Evolutionary conservation across 2,329 filamentous ascomycete species (phyloP), one percentile per base, ranked within the genome.

Genomic region (Aspergillus novofumigatus): DNA sequence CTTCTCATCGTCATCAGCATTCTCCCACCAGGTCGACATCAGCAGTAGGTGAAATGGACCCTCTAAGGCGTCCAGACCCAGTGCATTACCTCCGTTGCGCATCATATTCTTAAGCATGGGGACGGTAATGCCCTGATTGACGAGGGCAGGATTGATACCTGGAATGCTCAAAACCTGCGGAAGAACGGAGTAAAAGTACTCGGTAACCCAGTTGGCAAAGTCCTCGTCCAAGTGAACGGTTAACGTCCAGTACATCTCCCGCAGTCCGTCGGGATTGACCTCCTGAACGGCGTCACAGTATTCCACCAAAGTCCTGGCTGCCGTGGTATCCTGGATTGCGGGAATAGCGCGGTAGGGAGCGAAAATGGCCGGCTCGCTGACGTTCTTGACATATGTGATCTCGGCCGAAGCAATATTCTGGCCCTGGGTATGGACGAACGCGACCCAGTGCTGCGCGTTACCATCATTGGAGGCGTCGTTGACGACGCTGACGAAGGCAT

Each of bases 351-450:
- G 67, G 59, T 74, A 78, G 17, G 69, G 66, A 10, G 68, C 56
- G 54, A 74, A 78, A 28, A 76, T 73, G 0, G 66, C 55, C 0
- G 76, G 72, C 8, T 74, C 59, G 3, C 63, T 58, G 10, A 67
- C 67, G 14, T 76, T 68, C 49, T 75, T 69, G 1, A 71, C 64
- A 55, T 80, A 78, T 49, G 73, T 75, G 1, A 79, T 57, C 17
- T 73, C 64, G 2, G 69, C 66, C 0, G 63, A 56, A 4, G 66
- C 69, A 20, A 76, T 23, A 26, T 65, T 67, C 21, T 52, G 54
- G 7, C 67, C 68, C 9, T 67, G 26, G 2, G 49, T 42, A 49
- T 66, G 70, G 6, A 68, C 63, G 51, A 72, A 70, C 49, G 65
- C 71, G 11, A 72, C 55, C 45, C 71, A 70, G 20, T 73, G 60